Conservation (phyloP, 345 rosid species). For the Diplotaxis tenuifolia region DNA sequence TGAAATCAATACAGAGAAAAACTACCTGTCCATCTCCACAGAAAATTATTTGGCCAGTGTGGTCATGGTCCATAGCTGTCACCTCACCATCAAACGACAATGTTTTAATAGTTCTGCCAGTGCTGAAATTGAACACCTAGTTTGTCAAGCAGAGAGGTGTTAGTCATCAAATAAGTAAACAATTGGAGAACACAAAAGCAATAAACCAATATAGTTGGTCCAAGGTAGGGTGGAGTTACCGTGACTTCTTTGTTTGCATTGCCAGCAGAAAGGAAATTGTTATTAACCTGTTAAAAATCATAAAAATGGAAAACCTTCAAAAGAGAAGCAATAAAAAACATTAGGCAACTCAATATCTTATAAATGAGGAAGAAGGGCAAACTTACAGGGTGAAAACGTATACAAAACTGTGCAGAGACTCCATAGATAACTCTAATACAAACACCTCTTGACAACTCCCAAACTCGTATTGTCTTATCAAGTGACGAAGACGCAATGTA, state of each 20-base stretch:
- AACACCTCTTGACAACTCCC: constrained; percentile 88
- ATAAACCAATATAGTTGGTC: constrained; percentile 5
- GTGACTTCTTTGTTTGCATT: constrained; percentile 87
- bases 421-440: constrained; percentile 97
- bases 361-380: constrained; percentile 12
- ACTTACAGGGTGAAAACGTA: constrained; percentile 96
- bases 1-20: constrained; percentile 3
- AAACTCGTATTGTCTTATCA: constrained; percentile 97
- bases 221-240: constrained; percentile 47
- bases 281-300: constrained; percentile 74
- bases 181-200: constrained; percentile 2
- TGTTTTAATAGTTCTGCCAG: constrained; percentile 81
- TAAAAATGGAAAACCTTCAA: constrained; percentile 9
- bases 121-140: constrained; percentile 95
- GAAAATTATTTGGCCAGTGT: constrained; percentile 90
- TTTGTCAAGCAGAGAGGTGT: constrained; percentile 24
- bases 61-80: constrained; percentile 98
- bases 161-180: constrained; percentile 24
- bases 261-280: constrained; percentile 91
- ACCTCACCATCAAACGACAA: constrained; percentile 55
- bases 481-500: constrained; percentile 86
- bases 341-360: not conserved
- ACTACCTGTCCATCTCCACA: constrained; percentile 88
- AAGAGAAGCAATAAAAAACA: constrained; percentile 5
- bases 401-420: constrained; percentile 76